Percentiles rank a stretch among this genome's conserved stretches.
phyloP scores from a whole-genome alignment of 169 alveolate genomes.

The Plasmodium vivax region DNA sequence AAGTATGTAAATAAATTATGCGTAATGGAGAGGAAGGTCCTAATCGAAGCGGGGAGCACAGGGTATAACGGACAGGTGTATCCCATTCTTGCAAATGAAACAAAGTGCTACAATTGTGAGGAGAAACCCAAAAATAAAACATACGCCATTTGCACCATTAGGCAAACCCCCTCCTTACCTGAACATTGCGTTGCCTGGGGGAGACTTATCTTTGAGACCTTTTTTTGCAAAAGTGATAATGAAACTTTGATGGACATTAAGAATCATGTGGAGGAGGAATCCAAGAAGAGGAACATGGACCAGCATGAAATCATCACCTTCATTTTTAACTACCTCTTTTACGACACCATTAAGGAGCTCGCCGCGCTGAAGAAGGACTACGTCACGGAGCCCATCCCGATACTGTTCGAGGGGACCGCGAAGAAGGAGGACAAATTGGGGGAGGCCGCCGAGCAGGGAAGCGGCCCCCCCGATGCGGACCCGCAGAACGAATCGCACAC shows the following conservation, averaged over 20 bases:
- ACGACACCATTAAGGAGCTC: slow-evolving; percentile 75
- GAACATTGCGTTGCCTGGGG: slow-evolving; percentile 99
- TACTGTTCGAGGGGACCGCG: slow-evolving; percentile 3
- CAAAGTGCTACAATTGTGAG: slow-evolving; percentile 95
- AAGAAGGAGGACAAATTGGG: background rate
- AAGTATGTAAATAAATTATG: slow-evolving; percentile 94
- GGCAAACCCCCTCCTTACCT: slow-evolving; percentile 98
- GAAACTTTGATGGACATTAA: slow-evolving; percentile 76
- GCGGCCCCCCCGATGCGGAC: no score
- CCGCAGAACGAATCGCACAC: background rate
- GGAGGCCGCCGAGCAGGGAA: background rate
- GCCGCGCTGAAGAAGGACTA: slow-evolving; percentile 61
- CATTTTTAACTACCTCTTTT: slow-evolving; percentile 77
- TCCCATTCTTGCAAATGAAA: slow-evolving; percentile 88
- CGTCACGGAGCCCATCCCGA: slow-evolving; percentile 29
- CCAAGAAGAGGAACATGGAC: slow-evolving; percentile 68
- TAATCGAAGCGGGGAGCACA: slow-evolving; percentile 97
- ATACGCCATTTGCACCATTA: slow-evolving; percentile 98
- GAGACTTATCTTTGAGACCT: slow-evolving; percentile 89
- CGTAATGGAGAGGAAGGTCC: slow-evolving; percentile 89
- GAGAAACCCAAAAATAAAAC: slow-evolving; percentile 90
- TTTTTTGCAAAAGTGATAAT: slow-evolving; percentile 81
- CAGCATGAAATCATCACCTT: slow-evolving; percentile 42
- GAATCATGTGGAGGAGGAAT: slow-evolving; percentile 77
- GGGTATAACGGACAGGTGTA: slow-evolving; percentile 95